These are phyloP conservation scores for Wickerhamiella infanticola DNA, from an alignment of 1,139 yeast genomes.

Conservation along the genomic window DNA sequence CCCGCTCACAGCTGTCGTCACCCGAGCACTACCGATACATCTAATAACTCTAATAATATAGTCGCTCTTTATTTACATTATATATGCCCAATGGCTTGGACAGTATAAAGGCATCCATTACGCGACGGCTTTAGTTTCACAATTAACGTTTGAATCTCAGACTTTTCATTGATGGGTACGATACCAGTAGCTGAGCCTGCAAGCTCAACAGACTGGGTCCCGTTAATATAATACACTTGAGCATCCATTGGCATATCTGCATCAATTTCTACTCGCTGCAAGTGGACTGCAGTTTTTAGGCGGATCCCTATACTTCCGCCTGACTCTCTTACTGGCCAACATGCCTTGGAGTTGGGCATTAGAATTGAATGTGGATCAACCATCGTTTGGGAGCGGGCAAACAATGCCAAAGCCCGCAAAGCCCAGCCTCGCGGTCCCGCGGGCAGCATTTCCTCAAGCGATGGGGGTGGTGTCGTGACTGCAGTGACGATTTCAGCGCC, in stretches of 20 bases:
- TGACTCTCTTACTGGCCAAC: background rate
- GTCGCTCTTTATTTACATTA: background rate
- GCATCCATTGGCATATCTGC: background rate
- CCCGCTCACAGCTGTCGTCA: slow-evolving; percentile 17
- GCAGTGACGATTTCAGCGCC: background rate
- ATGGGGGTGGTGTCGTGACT: background rate
- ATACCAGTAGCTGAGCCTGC: background rate
- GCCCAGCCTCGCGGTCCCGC: too few species aligned
- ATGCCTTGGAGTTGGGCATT: background rate
- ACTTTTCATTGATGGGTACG: background rate
- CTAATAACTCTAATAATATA: background rate
- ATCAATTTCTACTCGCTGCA: background rate
- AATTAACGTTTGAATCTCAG: background rate
- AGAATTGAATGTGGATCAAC: background rate
- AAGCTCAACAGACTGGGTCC: background rate
- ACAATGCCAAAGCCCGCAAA: too few species aligned
- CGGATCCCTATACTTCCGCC: background rate
- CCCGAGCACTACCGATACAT: slow-evolving; percentile 13
- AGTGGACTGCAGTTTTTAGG: background rate
- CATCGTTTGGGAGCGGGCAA: too few species aligned
- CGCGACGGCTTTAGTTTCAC: background rate
- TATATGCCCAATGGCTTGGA: background rate
- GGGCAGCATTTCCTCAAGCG: too few species aligned
- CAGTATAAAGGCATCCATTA: background rate
- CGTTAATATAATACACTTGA: background rate